These are phyloP conservation scores for Climacium dendroides DNA, from an alignment of 225 moss, liverwort and hornwort genomes.

Conservation along the genomic window DNA sequence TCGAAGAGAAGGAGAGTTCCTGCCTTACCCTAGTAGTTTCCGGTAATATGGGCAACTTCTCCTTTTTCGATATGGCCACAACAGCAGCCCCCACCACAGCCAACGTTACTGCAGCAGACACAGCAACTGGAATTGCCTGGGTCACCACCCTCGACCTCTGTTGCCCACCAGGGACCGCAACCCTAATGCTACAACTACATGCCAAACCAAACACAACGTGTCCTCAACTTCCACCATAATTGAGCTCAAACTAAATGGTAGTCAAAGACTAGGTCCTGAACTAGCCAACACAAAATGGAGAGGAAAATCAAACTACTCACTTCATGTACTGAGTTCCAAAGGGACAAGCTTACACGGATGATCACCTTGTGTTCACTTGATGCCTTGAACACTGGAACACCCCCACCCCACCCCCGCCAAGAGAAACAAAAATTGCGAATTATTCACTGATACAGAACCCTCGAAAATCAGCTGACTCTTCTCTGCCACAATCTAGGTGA, in stretches of 20 bases:
- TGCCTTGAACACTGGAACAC: slow-evolving; percentile 19
- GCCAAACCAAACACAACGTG: neutral
- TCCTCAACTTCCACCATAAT: neutral
- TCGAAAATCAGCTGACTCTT: neutral
- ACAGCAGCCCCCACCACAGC: slow-evolving; percentile 70
- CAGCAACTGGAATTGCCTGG: slow-evolving; percentile 56
- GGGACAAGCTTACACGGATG: slow-evolving; percentile 19
- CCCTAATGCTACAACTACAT: slow-evolving; percentile 17
- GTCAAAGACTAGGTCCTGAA: neutral
- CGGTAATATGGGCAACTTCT: slow-evolving; percentile 27
- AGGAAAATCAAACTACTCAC: neutral
- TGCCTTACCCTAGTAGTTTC: slow-evolving; percentile 31
- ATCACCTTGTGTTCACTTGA: slow-evolving; percentile 46
- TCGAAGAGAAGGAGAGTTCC: neutral
- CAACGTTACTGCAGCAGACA: slow-evolving; percentile 48
- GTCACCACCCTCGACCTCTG: slow-evolving; percentile 37
- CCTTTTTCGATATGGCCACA: slow-evolving; percentile 24
- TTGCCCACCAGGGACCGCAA: slow-evolving; percentile 3
- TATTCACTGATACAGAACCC: neutral
- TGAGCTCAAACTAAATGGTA: neutral
- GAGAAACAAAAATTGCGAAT: neutral
- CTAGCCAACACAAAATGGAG: neutral
- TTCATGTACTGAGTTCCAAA: slow-evolving; percentile 9
- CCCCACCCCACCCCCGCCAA: neutral
- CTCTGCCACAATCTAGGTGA: neutral